phyloP scores from a whole-genome alignment of 108 stramenopile species.

The Skeletonema grethae region DNA sequence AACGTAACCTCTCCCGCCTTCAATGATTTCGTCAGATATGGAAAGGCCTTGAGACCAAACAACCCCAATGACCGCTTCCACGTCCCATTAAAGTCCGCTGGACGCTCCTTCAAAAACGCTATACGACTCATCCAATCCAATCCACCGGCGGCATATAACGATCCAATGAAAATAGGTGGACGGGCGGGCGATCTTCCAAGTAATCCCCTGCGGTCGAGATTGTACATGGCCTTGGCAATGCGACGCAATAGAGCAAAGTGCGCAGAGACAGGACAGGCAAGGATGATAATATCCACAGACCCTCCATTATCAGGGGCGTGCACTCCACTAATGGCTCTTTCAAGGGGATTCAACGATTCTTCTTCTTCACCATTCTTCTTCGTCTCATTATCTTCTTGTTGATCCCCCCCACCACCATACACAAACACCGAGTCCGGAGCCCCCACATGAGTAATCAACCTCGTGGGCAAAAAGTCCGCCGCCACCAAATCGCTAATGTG shows the following conservation, averaged over 20 bases:
- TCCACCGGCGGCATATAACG: constrained; percentile 50
- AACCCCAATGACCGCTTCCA: constrained; percentile 47
- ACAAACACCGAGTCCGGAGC: constrained; percentile 48
- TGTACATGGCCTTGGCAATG: constrained; percentile 43
- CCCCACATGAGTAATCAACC: constrained; percentile 40
- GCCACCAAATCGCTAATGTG: constrained; percentile 43
- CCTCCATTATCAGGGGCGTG: constrained; percentile 47
- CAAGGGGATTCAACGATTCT: constrained; percentile 18
- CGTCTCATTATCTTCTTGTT: background rate
- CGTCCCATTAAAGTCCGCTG: constrained; percentile 13
- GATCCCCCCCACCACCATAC: constrained; percentile 21
- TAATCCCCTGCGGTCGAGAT: constrained; percentile 31
- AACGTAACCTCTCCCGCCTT: constrained; percentile 50
- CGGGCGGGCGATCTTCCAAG: constrained; percentile 21
- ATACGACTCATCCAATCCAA: constrained; percentile 56
- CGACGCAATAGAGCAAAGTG: constrained; percentile 46
- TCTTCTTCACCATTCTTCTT: constrained; percentile 3
- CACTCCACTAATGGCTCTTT: constrained; percentile 44
- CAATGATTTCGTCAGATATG: constrained; percentile 45
- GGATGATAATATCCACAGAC: constrained; percentile 37
- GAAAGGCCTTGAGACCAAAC: constrained; percentile 54
- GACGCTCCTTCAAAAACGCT: constrained; percentile 43
- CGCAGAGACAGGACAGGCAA: constrained; percentile 52
- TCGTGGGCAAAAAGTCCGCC: constrained; percentile 44
- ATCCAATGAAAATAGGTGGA: constrained; percentile 43